Base-by-base conservation (phyloP, 495 filamentous ascomycete species). In the Staphylotrichum tortipilum region DNA sequence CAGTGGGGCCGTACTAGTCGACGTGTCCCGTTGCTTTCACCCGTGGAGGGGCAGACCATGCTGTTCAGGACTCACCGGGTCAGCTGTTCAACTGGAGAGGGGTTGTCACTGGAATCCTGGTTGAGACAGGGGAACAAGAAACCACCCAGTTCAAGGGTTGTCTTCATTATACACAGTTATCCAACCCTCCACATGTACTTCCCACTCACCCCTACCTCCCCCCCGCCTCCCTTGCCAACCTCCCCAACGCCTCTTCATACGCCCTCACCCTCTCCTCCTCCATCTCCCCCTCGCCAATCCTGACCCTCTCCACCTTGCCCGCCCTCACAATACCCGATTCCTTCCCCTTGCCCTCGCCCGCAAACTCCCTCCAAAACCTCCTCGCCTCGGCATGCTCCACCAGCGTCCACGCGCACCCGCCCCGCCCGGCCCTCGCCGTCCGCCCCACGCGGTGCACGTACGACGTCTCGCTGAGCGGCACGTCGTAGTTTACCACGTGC, bases 401-500 rank as follows among this genome's bases (percentile, higher is more conserved):
- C 11, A 98, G 66, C 3, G 88, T 91, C 83, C 87, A 94, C 9
- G 91, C 89, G 31, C 78, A 74, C 0, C 92, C 92, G 7, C 68
- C 63, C 36, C 80, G 80, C 3, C 87, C 87, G 0, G 90, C 91
- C 62, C 91, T 72, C 9, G 91, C 91, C 1, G 92, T 96, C 47
- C 92, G 80, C 9, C 92, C 92, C 10, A 95, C 88, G 18, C 92
- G 84, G 66, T 98, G 92, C 11, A 97, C 84, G 56, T 97, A 98
- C 15, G 81, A 84, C 4, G 81, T 85, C 21, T 88, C 68, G 51
- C 79, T 85, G 8, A 79, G 76, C 0, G 92, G 94, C 29, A 97
- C 72, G 61, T 97, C 92, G 71, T 98, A 98, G 64, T 96, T 96
- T 58, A 97, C 71, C 10, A 97, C 88, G 55, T 94, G 85, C 21